Evolutionary conservation across 2,329 filamentous ascomycete species (phyloP).

Genomic region (Acrocalymma vagum): DNA sequence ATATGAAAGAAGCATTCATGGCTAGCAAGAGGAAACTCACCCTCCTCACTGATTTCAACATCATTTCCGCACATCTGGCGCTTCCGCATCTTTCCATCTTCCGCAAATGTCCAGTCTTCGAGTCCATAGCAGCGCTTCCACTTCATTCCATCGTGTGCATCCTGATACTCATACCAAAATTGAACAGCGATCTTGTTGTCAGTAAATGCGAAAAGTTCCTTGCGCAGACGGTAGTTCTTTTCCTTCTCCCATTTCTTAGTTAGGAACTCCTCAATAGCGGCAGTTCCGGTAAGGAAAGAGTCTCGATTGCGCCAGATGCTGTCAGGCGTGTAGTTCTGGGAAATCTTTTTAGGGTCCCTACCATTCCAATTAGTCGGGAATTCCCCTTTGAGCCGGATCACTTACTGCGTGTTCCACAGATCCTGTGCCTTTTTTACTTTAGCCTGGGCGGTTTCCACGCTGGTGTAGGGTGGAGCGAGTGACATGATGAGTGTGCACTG

Average conservation of each 20-base stretch:
- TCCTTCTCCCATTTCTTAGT: slow-evolving; percentile 79
- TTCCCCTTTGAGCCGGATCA: background rate
- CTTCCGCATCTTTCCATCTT: slow-evolving; percentile 76
- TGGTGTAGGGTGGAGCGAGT: slow-evolving; percentile 75
- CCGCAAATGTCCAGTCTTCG: slow-evolving; percentile 80
- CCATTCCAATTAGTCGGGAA: slow-evolving; percentile 14
- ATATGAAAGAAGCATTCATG: background rate
- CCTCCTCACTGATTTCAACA: slow-evolving; percentile 66
- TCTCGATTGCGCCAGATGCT: slow-evolving; percentile 83
- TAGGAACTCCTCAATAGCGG: slow-evolving; percentile 73
- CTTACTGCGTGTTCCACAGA: slow-evolving; percentile 80
- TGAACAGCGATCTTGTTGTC: slow-evolving; percentile 85
- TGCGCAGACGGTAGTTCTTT: slow-evolving; percentile 75
- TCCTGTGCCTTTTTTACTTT: slow-evolving; percentile 89
- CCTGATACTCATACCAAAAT: slow-evolving; percentile 88
- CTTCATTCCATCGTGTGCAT: slow-evolving; percentile 67
- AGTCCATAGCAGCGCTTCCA: slow-evolving; percentile 83
- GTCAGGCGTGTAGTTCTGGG: slow-evolving; percentile 77
- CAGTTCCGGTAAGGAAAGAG: slow-evolving; percentile 73
- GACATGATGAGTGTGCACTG: slow-evolving; percentile 43
- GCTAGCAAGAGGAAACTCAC: slow-evolving; percentile 19
- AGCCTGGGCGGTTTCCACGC: slow-evolving; percentile 71
- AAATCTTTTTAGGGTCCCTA: slow-evolving; percentile 71
- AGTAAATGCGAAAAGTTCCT: slow-evolving; percentile 82
- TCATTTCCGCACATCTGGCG: slow-evolving; percentile 80